Conservation (phyloP, 2,329 filamentous ascomycete species). For the Microsporum canis region DNA sequence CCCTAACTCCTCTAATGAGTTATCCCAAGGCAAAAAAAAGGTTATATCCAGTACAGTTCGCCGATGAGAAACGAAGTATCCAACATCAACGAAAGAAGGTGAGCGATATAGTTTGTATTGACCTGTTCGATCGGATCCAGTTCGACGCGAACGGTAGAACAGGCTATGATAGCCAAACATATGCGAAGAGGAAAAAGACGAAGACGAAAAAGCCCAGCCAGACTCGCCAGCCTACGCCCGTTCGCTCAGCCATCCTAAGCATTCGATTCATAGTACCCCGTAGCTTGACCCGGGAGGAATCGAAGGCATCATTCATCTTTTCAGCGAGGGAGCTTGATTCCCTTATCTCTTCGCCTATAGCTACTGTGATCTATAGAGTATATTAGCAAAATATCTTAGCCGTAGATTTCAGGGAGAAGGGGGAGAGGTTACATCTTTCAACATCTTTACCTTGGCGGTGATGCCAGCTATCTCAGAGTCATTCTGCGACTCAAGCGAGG, state of each 20-base stretch:
- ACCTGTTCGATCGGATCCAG: neutral
- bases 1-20: neutral
- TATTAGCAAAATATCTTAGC: neutral
- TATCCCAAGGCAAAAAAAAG: neutral
- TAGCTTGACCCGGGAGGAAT: conserved; percentile 67
- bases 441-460: conserved; percentile 71
- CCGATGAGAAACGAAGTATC: neutral
- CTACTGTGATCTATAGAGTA: conserved; percentile 60
- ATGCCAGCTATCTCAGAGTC: conserved; percentile 84
- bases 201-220: conserved; percentile 84
- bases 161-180: conserved; percentile 74
- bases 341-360: conserved; percentile 91
- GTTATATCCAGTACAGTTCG: neutral
- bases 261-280: conserved; percentile 94
- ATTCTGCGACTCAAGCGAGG: conserved; percentile 92
- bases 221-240: conserved; percentile 89
- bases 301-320: conserved; percentile 93
- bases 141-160: neutral
- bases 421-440: conserved; percentile 64
- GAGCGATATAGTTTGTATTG: neutral
- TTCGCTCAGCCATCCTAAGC: conserved; percentile 87
- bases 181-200: conserved; percentile 73
- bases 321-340: conserved; percentile 79
- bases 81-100: neutral
- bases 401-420: conserved; percentile 7